Base-by-base conservation (phyloP, 1,139 yeast genomes). In the Tardiomyces depauwii region DNA sequence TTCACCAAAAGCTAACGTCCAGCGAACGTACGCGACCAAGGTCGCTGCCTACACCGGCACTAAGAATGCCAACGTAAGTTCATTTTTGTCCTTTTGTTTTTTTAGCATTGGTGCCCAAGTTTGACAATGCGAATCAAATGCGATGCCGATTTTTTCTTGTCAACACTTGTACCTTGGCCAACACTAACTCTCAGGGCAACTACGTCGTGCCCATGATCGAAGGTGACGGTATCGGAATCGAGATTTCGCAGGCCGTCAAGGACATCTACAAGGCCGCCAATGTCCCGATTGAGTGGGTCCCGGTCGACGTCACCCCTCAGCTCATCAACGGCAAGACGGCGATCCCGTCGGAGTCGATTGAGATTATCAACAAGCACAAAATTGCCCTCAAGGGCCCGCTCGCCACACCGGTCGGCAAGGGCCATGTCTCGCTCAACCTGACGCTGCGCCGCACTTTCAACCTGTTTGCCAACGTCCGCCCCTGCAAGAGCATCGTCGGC, bases 211-310 rank as follows among this genome's bases (percentile, higher is more conserved):
- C 98, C 47, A 75, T 91, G 73, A 91, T 91, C 62, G 96, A 89
- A 72, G 98, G 98, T 70, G 98, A 91, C 65, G 98, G 98, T 74
- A 89, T 91, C 59, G 98, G 98, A 58, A 78, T 82, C 47, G 98
- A 91, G 71, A 91, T 91, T 65, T 85, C 97, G 54, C 78, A 84
- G 64, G 86, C 96, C 46, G 96, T 89, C 58, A 85, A 87, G 74
- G 78, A 82, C 55, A 88, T 89, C 61, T 91, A 86, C 71, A 73
- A 80, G 49, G 96, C 96, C 56, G 97, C 97, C 49, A 71, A 85
- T 45, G 95, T 89, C 46, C 98, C 98, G 55, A 82, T 91, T 61
- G 93, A 84, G 62, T 91, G 97, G 97, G 96, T 89, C 70, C 81
- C 85, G 46, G 95, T 89, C 59, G 97, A 89, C 62, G 98, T 91